Base-by-base conservation (phyloP, 148 eudicot species). In the Rhododendron henanense region DNA sequence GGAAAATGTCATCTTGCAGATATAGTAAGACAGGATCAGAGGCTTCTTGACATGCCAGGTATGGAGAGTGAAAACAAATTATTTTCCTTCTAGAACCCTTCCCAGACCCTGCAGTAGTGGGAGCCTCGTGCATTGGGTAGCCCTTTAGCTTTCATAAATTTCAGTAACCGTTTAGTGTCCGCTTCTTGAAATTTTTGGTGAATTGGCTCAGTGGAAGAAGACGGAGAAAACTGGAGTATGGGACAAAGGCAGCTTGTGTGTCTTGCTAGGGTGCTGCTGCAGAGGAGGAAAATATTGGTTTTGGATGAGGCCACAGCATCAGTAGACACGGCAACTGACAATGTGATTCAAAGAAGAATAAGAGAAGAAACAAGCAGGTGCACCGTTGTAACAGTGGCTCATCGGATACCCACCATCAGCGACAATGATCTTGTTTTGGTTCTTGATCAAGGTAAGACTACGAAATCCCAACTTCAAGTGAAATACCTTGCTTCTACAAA, bases 261-360 rank as follows among this genome's bases (percentile, higher is more conserved):
- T 83, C 88, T 96, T 23, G 99, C 97, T 1, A 89, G 99, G 65
- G 97, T 92, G 47, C 71, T 96, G 44, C 89, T 96, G 59, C 98
- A 96, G 86, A 92, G 84, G 89, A 90, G 96, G 85, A 92, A 91
- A 86, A 94, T 96, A 84, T 89, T 96, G 48, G 96, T 96, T 2
- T 86, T 96, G 84, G 99, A 96, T 85, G 99, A 96, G 87, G 99
- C 99, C 6, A 95, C 99, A 8, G 99, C 98, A 53, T 96, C 97
- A 5, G 96, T 96, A 35, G 99, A 96, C 86, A 93, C 94, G 65
- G 95, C 91, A 45, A 96, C 99, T 1, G 98, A 96, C 88, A 95
- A 94, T 85, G 79, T 94, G 21, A 96, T 96, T 65, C 99, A 96
- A 78, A 91, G 86, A 87, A 92, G 94, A 2, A 94, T 94, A 61